Base-by-base conservation (phyloP, 164 flowering plant species). In the Umbilicus rupestris region DNA sequence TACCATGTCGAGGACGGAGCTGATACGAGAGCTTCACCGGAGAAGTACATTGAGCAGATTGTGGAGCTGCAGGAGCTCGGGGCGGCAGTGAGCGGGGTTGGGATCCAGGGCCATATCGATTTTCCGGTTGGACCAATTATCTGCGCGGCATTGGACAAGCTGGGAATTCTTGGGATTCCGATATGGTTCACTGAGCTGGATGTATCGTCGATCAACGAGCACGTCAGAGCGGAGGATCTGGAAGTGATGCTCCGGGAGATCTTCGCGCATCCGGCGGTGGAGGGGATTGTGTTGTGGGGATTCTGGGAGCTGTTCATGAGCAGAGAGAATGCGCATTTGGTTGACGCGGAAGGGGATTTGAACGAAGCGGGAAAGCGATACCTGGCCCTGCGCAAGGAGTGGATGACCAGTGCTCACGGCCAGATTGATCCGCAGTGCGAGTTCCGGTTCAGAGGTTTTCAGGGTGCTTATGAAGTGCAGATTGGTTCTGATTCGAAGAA, bases 221-320 rank as follows among this genome's bases (percentile, higher is more conserved):
- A 79, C 55, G 77, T 93, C 9, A 83, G 98, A 73, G 98, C 90
- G 9, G 96, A 94, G 57, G 97, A 94, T 67, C 70, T 94, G 73
- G 98, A 94, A 72, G 97, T 90, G 20, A 94, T 94, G 95, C 86
- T 94, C 17, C 81, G 98, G 29, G 98, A 92, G 70, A 84, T 73
- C 35, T 90, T 74, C 72, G 98, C 98, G 3, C 95, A 90, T 73
- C 96, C 98, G 15, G 85, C 92, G 0, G 96, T 90, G 11, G 96
- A 92, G 3, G 98, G 98, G 3, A 69, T 92, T 17, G 76, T 93
- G 90, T 72, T 93, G 14, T 93, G 98, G 98, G 97, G 98, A 70
- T 93, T 93, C 66, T 93, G 98, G 98, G 98, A 93, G 80, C 65
- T 90, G 76, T 90, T 90, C 72, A 92, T 92, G 98, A 84, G 92